Base-by-base conservation (phyloP, 2,329 filamentous ascomycete species). In the Cercospora citrullina region DNA sequence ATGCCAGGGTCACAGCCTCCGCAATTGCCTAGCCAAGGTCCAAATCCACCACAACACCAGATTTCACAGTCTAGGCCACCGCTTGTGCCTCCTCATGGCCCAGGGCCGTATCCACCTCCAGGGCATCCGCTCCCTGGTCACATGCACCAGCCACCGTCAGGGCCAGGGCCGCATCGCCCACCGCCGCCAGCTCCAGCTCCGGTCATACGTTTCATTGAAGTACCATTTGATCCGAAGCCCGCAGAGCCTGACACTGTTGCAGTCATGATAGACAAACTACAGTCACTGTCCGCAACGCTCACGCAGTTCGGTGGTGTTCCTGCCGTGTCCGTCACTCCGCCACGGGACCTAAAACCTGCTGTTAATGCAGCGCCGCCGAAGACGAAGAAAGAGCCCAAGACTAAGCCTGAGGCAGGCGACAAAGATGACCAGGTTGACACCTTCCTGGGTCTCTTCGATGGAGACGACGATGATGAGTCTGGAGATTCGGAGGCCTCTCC, bases 251-350 rank as follows among this genome's bases (percentile, higher is more conserved):
- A 72, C 57, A 73, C 73, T 6, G 68, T 76, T 14, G 62, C 64
- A 12, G 65, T 72, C 21, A 76, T 76, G 72, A 68, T 75, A 14
- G 65, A 71, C 10, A 76, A 73, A 64, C 68, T 76, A 2, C 65
- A 74, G 31, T 67, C 67, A 28, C 64, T 76, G 48, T 76, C 75
- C 18, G 53, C 63, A 5, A 71, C 74, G 14, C 68, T 77, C 23
- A 74, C 71, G 5, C 71, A 72, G 30, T 76, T 77, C 45, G 75
- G 75, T 42, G 74, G 75, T 31, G 71, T 75, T 21, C 72, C 72
- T 14, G 59, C 68, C 10, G 64, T 71, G 14, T 61, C 71, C 42
- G 45, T 66, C 12, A 70, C 68, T 28, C 70, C 71, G 6, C 67
- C 67, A 31, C 65, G 62, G 21, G 53, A 62, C 18, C 51, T 63